Conservation (phyloP, 352 stramenopile genomes). For the Ophiocytium majus region DNA sequence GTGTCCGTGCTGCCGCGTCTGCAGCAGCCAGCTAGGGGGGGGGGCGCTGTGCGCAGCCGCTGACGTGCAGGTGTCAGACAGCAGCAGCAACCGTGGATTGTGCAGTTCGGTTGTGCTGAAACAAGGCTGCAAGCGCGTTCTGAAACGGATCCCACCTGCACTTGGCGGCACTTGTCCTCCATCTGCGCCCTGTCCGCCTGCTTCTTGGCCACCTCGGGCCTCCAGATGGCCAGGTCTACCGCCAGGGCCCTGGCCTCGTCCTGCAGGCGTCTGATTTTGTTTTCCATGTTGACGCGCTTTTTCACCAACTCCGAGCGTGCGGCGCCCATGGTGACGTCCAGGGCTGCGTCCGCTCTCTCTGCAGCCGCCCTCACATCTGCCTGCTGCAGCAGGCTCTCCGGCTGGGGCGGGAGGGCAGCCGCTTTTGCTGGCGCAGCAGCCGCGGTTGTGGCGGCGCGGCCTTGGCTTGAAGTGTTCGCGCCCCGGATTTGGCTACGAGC, state of each 20-base stretch:
- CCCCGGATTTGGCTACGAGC: neutral
- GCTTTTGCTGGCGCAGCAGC: neutral
- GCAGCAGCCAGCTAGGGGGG: too few species aligned
- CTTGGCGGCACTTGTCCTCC: neutral
- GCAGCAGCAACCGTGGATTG: too few species aligned
- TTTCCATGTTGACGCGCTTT: neutral
- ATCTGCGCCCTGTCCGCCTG: neutral
- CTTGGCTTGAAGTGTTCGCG: neutral
- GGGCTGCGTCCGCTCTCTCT: neutral
- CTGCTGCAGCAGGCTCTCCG: neutral
- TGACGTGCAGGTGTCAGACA: too few species aligned
- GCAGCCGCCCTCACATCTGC: neutral
- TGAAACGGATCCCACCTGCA: too few species aligned
- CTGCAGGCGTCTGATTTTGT: neutral
- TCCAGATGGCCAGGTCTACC: slow-evolving; percentile 12
- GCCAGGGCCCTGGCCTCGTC: neutral
- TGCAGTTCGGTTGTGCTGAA: too few species aligned
- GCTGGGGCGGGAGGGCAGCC: neutral
- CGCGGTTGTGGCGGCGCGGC: neutral
- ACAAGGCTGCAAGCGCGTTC: too few species aligned
- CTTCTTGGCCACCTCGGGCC: neutral
- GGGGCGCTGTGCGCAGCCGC: too few species aligned
- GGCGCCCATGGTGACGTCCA: slow-evolving; percentile 8
- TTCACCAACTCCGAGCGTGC: neutral
- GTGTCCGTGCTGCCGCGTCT: too few species aligned